Evolutionary conservation across 2,329 filamentous ascomycete genomes (phyloP).

Genomic region (Uncinocarpus reesii): DNA sequence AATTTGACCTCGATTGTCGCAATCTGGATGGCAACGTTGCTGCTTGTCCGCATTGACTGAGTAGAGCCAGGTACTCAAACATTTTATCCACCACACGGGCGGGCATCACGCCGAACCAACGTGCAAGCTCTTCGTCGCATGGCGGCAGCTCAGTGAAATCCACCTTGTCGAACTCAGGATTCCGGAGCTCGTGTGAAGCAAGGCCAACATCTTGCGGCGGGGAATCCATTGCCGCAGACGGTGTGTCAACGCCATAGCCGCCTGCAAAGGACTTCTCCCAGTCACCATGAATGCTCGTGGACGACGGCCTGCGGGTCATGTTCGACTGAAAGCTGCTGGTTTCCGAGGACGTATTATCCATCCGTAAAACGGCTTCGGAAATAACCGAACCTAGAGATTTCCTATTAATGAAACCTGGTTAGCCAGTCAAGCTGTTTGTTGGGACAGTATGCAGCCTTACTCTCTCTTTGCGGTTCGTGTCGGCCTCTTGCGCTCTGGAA

Average conservation of each 20-base stretch:
- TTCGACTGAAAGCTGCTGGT: background rate
- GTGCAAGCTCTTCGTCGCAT: constrained; percentile 15
- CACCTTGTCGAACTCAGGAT: background rate
- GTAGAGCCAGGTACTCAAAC: constrained; percentile 11
- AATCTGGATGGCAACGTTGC: background rate
- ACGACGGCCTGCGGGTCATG: background rate
- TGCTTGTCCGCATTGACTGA: constrained; percentile 1
- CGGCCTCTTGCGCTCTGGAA: constrained; percentile 17
- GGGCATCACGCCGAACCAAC: constrained; percentile 15
- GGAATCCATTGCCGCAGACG: background rate
- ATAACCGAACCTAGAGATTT: constrained; percentile 12
- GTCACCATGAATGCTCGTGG: background rate
- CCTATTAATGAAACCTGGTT: constrained; percentile 2
- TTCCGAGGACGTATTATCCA: constrained; percentile 1
- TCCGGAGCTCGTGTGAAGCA: background rate
- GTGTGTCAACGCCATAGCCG: background rate
- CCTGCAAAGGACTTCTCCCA: background rate
- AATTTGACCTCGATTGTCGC: background rate
- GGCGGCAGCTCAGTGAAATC: constrained; percentile 6
- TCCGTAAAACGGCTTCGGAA: constrained; percentile 6
- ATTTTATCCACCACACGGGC: constrained; percentile 15
- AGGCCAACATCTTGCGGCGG: background rate
- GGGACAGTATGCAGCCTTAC: background rate
- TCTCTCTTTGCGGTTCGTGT: constrained; percentile 11
- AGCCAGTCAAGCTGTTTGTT: background rate